Conservation (phyloP, 2,329 filamentous ascomycete genomes). For the Rhytidhysteron rufulum region DNA sequence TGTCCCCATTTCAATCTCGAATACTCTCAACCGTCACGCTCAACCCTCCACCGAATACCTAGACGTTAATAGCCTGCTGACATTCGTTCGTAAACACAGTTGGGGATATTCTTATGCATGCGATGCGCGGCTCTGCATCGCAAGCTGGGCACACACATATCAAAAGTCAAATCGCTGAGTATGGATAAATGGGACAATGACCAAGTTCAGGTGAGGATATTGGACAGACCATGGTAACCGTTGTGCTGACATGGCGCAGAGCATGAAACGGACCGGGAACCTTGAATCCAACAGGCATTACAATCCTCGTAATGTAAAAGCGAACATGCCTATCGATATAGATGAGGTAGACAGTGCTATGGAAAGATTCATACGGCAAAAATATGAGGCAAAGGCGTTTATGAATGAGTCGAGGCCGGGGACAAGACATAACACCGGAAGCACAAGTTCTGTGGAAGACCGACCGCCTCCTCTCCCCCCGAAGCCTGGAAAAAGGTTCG, state of each 20-base stretch:
- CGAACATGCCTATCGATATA: slow-evolving; percentile 80
- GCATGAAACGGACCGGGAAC: slow-evolving; percentile 93
- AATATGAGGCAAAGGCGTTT: slow-evolving; percentile 71
- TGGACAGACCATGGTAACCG: slow-evolving; percentile 21
- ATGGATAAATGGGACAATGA: slow-evolving; percentile 98
- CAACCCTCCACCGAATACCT: slow-evolving; percentile 9
- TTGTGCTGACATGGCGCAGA: slow-evolving; percentile 51
- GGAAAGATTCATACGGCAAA: slow-evolving; percentile 92
- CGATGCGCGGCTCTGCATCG: slow-evolving; percentile 93
- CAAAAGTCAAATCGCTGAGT: slow-evolving; percentile 96
- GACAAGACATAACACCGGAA: slow-evolving; percentile 54
- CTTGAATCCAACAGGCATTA: slow-evolving; percentile 78
- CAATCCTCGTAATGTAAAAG: slow-evolving; percentile 79
- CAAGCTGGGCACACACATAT: slow-evolving; percentile 95
- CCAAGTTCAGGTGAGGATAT: slow-evolving; percentile 92
- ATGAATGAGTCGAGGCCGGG: slow-evolving; percentile 33
- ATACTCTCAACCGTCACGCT: not conserved
- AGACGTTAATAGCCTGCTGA: slow-evolving; percentile 9
- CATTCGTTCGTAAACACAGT: too few relatives aligned
- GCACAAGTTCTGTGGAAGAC: slow-evolving; percentile 51
- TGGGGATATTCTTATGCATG: slow-evolving; percentile 97
- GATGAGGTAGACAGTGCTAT: slow-evolving; percentile 93
- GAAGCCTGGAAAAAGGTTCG: slow-evolving; percentile 58
- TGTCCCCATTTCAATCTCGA: slow-evolving; percentile 1
- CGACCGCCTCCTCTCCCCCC: slow-evolving; percentile 57